Evolutionary conservation across 2,329 filamentous ascomycete genomes (phyloP), one percentile per base, ranked within the genome.

Genomic region (Pseudogymnoascus sp.): DNA sequence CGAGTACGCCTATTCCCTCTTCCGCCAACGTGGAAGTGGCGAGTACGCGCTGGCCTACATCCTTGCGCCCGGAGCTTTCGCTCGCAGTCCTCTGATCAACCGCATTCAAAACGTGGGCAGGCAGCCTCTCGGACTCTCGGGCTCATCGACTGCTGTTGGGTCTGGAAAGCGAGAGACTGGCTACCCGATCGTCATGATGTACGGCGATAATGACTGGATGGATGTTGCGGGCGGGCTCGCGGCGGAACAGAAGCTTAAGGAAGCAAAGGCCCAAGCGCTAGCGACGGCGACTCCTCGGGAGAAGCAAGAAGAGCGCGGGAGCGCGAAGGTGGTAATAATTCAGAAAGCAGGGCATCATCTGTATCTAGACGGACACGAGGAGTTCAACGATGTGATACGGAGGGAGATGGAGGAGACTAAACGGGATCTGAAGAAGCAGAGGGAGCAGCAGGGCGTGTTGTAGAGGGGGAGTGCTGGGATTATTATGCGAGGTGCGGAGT

Each of bases 171-270:
- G 69, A 43, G 71, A 73, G 60, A 88, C 81, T 0, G 91, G 92
- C 1, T 79, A 91, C 58, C 93, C 94, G 0, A 79, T 97, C 32
- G 82, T 97, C 7, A 83, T 99, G 71, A 92, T 97, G 89, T 99
- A 99, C 71, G 94, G 94, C 65, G 92, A 97, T 69, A 87, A 94
- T 70, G 94, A 99, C 77, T 99, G 94, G 94, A 99, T 99, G 94
- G 94, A 99, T 67, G 86, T 94, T 7, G 85, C 85, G 0, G 94
- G 92, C 28, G 94, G 94, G 0, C 84, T 86, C 54, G 91, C 89
- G 0, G 86, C 92, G 0, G 84, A 89, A 70, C 84, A 92, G 74
- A 91, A 88, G 72, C 81, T 97, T 11, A 86, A 90, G 63, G 79
- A 86, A 62, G 85, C 87, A 64, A 83, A 82, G 65, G 74, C 76